These are phyloP conservation scores for Paracoccidioides lutzii DNA, from an alignment of 2,329 filamentous ascomycete species.

Conservation along the genomic window DNA sequence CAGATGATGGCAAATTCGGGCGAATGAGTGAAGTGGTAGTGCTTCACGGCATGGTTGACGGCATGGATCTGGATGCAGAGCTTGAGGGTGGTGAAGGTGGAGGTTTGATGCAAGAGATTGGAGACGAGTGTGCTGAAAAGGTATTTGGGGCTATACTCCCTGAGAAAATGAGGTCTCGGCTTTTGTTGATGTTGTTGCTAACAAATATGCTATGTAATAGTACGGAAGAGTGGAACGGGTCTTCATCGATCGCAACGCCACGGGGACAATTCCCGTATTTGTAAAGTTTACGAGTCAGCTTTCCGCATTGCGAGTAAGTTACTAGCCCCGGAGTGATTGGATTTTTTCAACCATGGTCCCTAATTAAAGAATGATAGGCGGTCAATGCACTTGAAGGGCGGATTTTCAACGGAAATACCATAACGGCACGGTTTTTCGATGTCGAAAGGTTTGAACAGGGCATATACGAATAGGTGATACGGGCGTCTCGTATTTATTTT, in stretches of 20 bases:
- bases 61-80: slow-evolving; percentile 68
- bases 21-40: slow-evolving; percentile 72
- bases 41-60: slow-evolving; percentile 71
- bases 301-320: slow-evolving; percentile 66
- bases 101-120: slow-evolving; percentile 80
- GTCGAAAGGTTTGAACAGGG: slow-evolving; percentile 67
- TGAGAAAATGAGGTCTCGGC: slow-evolving; percentile 1
- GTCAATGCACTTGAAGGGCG: slow-evolving; percentile 81
- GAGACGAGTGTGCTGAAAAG: slow-evolving; percentile 80
- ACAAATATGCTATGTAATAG: slow-evolving; percentile 27
- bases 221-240: slow-evolving; percentile 75
- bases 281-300: slow-evolving; percentile 83
- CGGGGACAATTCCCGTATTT: slow-evolving; percentile 55
- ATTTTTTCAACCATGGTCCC: not conserved
- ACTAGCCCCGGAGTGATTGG: not conserved
- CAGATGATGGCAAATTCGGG: slow-evolving; percentile 48
- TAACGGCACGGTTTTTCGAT: slow-evolving; percentile 72
- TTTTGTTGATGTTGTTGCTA: slow-evolving; percentile 1
- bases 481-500: not conserved
- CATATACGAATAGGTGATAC: slow-evolving; percentile 31
- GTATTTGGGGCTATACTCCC: slow-evolving; percentile 23
- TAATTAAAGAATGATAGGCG: slow-evolving; percentile 41
- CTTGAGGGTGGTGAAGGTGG: slow-evolving; percentile 49
- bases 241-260: slow-evolving; percentile 52
- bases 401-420: slow-evolving; percentile 75